Evolutionary conservation across 768 basidiomycete species (phyloP), one percentile per base, ranked within the genome.

Genomic region (Calocybe indica): DNA sequence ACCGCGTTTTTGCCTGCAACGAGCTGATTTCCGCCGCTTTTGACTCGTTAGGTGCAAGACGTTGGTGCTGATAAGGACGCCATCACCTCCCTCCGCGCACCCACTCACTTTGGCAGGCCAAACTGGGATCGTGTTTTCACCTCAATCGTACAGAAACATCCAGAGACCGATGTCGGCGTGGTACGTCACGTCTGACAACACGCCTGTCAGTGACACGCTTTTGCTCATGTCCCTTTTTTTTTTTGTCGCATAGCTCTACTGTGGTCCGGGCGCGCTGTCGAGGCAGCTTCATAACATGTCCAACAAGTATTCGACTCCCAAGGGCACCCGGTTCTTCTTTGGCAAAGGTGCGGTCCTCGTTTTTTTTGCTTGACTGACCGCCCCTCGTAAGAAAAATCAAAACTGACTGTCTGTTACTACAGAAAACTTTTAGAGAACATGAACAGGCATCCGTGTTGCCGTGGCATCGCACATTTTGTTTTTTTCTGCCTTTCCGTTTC

Each of bases 21-120:
- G 22, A 22, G 22, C 22, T 22, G 22, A 22, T 22, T 22, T 22
- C 22, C 22, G 2, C 22, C 22, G 22, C 22, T 22, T 22, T 22
- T 22, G 22, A 22, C 22, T 39, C 43, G 28, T 45, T 50, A 83
- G 80, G 75, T 88, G 6, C 87, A 92, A 58, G 92, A 95, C 55
- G 92, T 96, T 34, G 94, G 94, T 44, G 88, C 89, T 1, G 89
- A 95, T 52, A 85, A 83, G 67, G 94, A 97, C 57, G 85, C 92
- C 2, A 88, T 97, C 61, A 95, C 93, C 3, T 76, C 83, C 1
- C 72, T 96, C 8, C 79, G 92, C 14, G 85, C 94, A 0, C 94
- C 94, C 0, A 97, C 94, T 7, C 92, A 95, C 67, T 94, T 87
- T 59, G 90, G 93, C 37, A 69, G 92, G 49, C 92, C 92, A 11